phyloP scores from a whole-genome alignment of 306 rosid species.

The Begonia loranthoides region DNA sequence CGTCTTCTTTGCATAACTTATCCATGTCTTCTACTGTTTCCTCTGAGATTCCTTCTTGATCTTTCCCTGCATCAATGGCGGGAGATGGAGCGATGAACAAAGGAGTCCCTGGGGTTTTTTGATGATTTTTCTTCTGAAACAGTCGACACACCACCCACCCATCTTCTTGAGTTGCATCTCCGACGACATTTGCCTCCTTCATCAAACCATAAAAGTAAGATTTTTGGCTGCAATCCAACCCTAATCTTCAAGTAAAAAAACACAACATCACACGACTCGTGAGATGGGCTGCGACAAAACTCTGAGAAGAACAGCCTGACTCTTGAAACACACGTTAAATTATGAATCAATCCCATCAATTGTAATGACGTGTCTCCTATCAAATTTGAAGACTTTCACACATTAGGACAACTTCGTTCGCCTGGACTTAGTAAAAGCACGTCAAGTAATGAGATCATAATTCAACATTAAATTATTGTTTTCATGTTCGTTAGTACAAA shows the following conservation, averaged over 20 bases:
- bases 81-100: slow-evolving; percentile 12
- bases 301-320: neutral
- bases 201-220: neutral
- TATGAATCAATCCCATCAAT: neutral
- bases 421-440: too few species aligned
- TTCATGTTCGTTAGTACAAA: too few species aligned
- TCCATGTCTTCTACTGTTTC: slow-evolving; percentile 62
- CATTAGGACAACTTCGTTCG: too few species aligned
- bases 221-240: too few species aligned
- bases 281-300: neutral
- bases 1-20: slow-evolving; percentile 55
- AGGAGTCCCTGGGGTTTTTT: slow-evolving; percentile 61
- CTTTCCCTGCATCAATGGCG: slow-evolving; percentile 23
- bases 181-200: slow-evolving; percentile 38
- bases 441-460: too few species aligned
- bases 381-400: too few species aligned
- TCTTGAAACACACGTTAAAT: neutral
- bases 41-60: slow-evolving; percentile 55
- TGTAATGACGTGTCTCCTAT: too few species aligned
- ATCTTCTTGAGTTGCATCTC: slow-evolving; percentile 58
- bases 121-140: slow-evolving; percentile 81
- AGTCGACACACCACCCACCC: slow-evolving; percentile 97
- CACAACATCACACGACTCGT: neutral
- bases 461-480: too few species aligned
- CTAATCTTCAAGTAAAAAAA: neutral